Base-by-base conservation (phyloP, 768 basidiomycete species). In the Pisolithus marmoratus region DNA sequence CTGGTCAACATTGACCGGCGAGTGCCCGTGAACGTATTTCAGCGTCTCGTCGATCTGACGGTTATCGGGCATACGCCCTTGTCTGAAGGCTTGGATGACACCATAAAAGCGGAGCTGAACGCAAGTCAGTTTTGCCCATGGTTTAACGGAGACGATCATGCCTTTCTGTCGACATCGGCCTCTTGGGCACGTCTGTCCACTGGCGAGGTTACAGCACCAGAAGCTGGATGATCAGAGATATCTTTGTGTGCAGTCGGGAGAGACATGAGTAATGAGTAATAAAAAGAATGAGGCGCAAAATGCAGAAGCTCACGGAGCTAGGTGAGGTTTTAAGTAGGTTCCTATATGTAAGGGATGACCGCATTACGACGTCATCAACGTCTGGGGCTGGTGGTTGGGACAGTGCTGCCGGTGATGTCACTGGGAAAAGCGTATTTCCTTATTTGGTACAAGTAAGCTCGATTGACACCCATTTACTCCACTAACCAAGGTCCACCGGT, bases 151-250 rank as follows among this genome's bases (percentile, higher is more conserved):
- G 14, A 23, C 27, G 36, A 15, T 40, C 50, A 24, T 47, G 78
- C 78, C 74, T 95, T 95, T 60, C 90, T 79, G 59, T 90, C 82
- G 54, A 94, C 78, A 64, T 94, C 92, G 5, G 78, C 82, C 11
- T 85, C 81, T 62, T 84, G 82, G 43, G 67, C 69, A 7, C 63
- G 66, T 53, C 76, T 82, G 66, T 89, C 75, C 50, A 80, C 75
- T 17, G 92, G 87, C 29, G 73, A 76, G 38, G 83, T 80, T 49
- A 93, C 90, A 42, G 83, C 75, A 57, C 77, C 78, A 50, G 68
- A 60, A 41, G 67, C 64, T 9, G 87, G 86, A 53, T 81, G 73
- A 41, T 75, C 71, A 50, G 79, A 76, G 55, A 86, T 78, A 54
- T 87, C 82, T 70, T 81, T 82, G 17, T 67, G 58, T 8, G 86